Conservation (phyloP, 345 rosid species). For the Anacardium occidentale region DNA sequence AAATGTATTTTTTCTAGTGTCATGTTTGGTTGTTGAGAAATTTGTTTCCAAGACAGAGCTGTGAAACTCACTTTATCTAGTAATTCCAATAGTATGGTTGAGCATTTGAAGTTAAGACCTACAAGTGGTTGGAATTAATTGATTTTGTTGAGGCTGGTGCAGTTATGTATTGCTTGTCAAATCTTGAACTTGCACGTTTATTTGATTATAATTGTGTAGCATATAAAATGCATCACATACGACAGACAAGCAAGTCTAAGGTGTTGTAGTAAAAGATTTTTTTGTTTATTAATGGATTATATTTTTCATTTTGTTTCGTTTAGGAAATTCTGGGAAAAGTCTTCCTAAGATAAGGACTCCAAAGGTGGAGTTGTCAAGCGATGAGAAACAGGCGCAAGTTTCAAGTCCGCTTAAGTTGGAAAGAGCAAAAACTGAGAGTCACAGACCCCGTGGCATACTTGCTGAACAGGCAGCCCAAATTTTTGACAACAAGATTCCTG, state of each 20-base stretch:
- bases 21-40: not conserved
- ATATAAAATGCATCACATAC: not conserved
- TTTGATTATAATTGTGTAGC: not conserved
- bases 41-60: not conserved
- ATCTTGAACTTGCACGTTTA: not conserved
- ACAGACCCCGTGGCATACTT: conserved; percentile 52
- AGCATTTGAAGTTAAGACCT: not conserved
- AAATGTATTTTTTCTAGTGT: not conserved
- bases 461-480: conserved; percentile 81
- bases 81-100: not conserved
- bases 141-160: not conserved
- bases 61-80: not conserved
- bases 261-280: not conserved
- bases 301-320: conserved; percentile 25
- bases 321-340: conserved; percentile 39
- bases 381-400: conserved; percentile 37
- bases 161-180: not conserved
- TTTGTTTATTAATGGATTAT: not conserved
- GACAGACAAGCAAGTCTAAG: not conserved
- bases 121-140: not conserved
- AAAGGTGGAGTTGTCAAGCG: conserved; percentile 32
- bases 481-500: conserved; percentile 68
- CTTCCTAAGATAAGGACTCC: conserved; percentile 37
- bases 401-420: conserved; percentile 52
- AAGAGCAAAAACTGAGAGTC: conserved; percentile 75